Percentiles rank a stretch among this genome's conserved stretches.
Conservation (phyloP, 1,139 yeast genomes). For the Martiniozyma asiatica region DNA sequence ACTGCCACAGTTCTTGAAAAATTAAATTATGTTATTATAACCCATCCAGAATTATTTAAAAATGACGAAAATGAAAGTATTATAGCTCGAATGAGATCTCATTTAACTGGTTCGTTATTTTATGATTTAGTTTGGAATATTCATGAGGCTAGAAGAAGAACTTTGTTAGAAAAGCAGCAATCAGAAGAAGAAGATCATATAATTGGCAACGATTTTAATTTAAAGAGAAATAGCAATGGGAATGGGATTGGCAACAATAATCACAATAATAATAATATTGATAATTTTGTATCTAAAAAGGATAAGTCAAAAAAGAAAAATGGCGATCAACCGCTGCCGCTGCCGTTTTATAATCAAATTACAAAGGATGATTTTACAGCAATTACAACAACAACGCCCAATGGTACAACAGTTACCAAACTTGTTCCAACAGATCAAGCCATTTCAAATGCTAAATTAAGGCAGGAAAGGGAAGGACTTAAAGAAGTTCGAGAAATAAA, state of each 20-base stretch:
- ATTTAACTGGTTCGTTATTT: slow-evolving; percentile 79
- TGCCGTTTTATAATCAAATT: slow-evolving; percentile 88
- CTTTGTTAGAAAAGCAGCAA: slow-evolving; percentile 27
- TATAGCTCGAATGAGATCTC: slow-evolving; percentile 82
- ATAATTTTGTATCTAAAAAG: slow-evolving; percentile 6
- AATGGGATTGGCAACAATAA: slow-evolving; percentile 8
- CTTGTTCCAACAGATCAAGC: slow-evolving; percentile 81
- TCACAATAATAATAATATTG: slow-evolving; percentile 7
- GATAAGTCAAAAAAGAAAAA: slow-evolving; percentile 15
- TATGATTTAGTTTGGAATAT: slow-evolving; percentile 92
- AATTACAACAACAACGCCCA: slow-evolving; percentile 76
- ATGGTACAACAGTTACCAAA: slow-evolving; percentile 84
- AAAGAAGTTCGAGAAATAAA: slow-evolving; percentile 51
- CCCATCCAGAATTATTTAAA: slow-evolving; percentile 74
- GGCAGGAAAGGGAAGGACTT: too few species aligned
- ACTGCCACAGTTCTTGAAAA: slow-evolving; percentile 91
- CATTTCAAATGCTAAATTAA: slow-evolving; percentile 40
- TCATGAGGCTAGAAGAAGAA: slow-evolving; percentile 82
- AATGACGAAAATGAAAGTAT: slow-evolving; percentile 46
- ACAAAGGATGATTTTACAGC: slow-evolving; percentile 86
- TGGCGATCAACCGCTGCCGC: slow-evolving; percentile 64
- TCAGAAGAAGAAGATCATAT: too few species aligned
- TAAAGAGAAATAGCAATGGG: slow-evolving; percentile 9
- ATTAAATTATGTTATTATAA: slow-evolving; percentile 72
- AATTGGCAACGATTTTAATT: slow-evolving; percentile 1